These are phyloP conservation scores for Geosmithia morbida DNA, from an alignment of 2,329 filamentous ascomycete genomes.

Conservation along the genomic window DNA sequence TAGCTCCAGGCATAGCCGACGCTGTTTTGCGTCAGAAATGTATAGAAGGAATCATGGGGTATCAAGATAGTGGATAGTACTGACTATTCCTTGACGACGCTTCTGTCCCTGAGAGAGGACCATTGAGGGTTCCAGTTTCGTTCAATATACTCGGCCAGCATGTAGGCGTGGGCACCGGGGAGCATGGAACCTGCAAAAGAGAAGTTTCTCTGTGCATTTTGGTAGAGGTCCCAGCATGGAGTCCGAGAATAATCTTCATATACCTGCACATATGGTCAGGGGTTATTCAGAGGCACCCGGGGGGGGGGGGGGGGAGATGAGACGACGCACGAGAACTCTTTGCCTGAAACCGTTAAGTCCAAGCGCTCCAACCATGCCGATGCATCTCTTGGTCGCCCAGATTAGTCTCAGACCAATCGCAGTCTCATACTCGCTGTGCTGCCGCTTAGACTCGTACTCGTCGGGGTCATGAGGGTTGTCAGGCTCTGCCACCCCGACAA, in stretches of 20 bases:
- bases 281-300: neutral
- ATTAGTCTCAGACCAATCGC: constrained; percentile 24
- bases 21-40: constrained; percentile 6
- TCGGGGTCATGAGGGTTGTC: constrained; percentile 27
- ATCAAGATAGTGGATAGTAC: neutral
- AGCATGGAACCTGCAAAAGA: constrained; percentile 15
- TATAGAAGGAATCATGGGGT: neutral
- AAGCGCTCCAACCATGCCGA: constrained; percentile 31
- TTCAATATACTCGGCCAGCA: constrained; percentile 14
- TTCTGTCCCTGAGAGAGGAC: constrained; percentile 3
- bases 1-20: constrained; percentile 22
- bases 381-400: constrained; percentile 15
- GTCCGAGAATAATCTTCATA: constrained; percentile 34
- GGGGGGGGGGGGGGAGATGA: neutral
- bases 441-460: constrained; percentile 23
- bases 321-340: constrained; percentile 32
- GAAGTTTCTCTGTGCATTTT: constrained; percentile 11
- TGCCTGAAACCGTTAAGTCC: constrained; percentile 37
- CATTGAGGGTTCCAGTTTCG: constrained; percentile 11
- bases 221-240: constrained; percentile 30
- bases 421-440: constrained; percentile 32
- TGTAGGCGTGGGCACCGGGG: constrained; percentile 15
- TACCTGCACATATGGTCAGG: constrained; percentile 21
- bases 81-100: neutral
- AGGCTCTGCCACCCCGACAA: constrained; percentile 46